Evolutionary conservation across 768 basidiomycete genomes (phyloP).

Genomic region (Suillus brevipes): DNA sequence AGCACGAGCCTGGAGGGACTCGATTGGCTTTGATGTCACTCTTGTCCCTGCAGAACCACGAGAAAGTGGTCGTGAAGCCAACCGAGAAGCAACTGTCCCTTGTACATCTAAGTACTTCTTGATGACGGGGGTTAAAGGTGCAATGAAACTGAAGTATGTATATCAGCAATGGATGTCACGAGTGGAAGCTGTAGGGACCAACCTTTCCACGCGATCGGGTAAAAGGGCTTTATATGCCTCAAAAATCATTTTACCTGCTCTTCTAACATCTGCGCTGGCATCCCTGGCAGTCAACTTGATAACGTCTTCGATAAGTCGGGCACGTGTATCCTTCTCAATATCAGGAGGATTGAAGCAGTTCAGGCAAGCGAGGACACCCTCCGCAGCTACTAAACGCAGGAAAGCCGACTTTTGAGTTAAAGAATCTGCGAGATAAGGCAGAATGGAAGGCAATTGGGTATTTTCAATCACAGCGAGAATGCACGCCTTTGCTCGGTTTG

Average conservation of each 20-base stretch:
- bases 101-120: conserved; percentile 72
- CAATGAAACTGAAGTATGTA: conserved; percentile 54
- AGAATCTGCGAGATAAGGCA: conserved; percentile 59
- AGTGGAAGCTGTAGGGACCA: conserved; percentile 19
- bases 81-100: conserved; percentile 1
- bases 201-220: conserved; percentile 70
- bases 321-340: conserved; percentile 66
- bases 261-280: conserved; percentile 74
- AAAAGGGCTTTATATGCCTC: conserved; percentile 73
- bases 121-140: conserved; percentile 72
- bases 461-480: conserved; percentile 62
- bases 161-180: conserved; percentile 12
- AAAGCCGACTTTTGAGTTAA: conserved; percentile 66
- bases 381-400: conserved; percentile 63
- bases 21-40: not conserved
- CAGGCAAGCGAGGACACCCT: conserved; percentile 63
- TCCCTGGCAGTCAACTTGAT: conserved; percentile 70
- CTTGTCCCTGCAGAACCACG: not conserved
- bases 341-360: conserved; percentile 81
- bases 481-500: conserved; percentile 61
- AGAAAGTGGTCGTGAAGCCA: not conserved
- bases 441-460: conserved; percentile 64
- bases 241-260: conserved; percentile 67
- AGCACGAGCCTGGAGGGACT: not conserved
- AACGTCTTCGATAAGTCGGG: conserved; percentile 65